Conservation (phyloP, 768 basidiomycete species). For the Xerocomellus chrysenteron region DNA sequence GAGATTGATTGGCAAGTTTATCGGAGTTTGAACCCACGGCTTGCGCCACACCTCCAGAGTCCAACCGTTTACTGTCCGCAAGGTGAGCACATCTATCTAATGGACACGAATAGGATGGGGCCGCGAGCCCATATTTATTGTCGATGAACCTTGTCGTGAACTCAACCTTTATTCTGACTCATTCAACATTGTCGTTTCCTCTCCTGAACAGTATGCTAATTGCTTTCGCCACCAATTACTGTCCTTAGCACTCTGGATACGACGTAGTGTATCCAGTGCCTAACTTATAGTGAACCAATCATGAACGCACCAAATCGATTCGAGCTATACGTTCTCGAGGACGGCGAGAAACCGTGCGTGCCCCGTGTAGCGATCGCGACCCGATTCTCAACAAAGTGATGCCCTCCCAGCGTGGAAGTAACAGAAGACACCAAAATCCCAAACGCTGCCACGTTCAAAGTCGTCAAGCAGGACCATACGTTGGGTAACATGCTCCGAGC, state of each 20-base stretch:
- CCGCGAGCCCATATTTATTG: slow-evolving; percentile 64
- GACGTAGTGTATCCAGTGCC: background rate
- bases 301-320: slow-evolving; percentile 97
- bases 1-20: slow-evolving; percentile 3
- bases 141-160: slow-evolving; percentile 59
- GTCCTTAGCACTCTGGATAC: background rate
- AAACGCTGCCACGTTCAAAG: slow-evolving; percentile 92
- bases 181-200: background rate
- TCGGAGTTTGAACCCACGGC: slow-evolving; percentile 28
- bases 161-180: slow-evolving; percentile 46
- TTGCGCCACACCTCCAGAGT: slow-evolving; percentile 17
- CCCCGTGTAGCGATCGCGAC: background rate
- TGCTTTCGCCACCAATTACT: background rate
- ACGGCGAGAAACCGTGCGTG: slow-evolving; percentile 91
- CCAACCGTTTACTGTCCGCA: slow-evolving; percentile 19
- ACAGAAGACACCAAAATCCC: slow-evolving; percentile 97
- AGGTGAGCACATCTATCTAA: slow-evolving; percentile 15
- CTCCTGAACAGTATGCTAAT: slow-evolving; percentile 10
- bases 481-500: slow-evolving; percentile 95
- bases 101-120: slow-evolving; percentile 47
- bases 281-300: slow-evolving; percentile 3
- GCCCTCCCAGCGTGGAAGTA: slow-evolving; percentile 71
- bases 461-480: slow-evolving; percentile 97
- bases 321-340: slow-evolving; percentile 88
- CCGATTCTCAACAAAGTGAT: slow-evolving; percentile 1